Evolutionary conservation across 2,329 filamentous ascomycete species (phyloP).

Genomic region (Balansia obtecta): DNA sequence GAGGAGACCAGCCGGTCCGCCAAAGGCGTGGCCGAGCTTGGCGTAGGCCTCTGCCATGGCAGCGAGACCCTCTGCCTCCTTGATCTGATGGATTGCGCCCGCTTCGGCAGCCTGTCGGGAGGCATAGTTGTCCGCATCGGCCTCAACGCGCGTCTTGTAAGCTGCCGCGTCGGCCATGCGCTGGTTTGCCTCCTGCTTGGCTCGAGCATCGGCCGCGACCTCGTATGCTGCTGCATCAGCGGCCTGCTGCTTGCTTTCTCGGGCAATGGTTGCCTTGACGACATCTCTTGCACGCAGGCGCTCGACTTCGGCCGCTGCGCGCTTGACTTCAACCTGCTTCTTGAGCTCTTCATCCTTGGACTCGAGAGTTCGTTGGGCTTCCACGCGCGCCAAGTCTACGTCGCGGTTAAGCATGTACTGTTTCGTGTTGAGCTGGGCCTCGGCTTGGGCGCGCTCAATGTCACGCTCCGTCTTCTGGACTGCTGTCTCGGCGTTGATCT

Average conservation of each 20-base stretch:
- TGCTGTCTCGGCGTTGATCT: conserved; percentile 76
- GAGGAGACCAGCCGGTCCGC: conserved; percentile 64
- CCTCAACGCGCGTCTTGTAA: conserved; percentile 35
- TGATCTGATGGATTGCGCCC: conserved; percentile 45
- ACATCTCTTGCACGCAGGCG: conserved; percentile 66
- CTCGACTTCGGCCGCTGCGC: conserved; percentile 69
- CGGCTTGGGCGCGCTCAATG: conserved; percentile 66
- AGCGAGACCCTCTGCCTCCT: conserved; percentile 63
- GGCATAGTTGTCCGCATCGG: conserved; percentile 27
- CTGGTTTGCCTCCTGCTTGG: conserved; percentile 40
- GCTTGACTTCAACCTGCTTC: conserved; percentile 63
- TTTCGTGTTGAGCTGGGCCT: conserved; percentile 60
- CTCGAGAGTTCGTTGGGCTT: conserved; percentile 61
- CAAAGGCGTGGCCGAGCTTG: conserved; percentile 58
- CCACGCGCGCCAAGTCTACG: conserved; percentile 63
- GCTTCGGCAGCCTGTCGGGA: conserved; percentile 44
- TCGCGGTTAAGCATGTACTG: conserved; percentile 62
- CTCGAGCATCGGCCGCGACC: conserved; percentile 47
- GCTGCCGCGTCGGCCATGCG: conserved; percentile 39
- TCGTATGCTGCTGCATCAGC: conserved; percentile 56
- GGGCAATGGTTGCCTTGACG: conserved; percentile 59
- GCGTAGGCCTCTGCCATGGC: conserved; percentile 75
- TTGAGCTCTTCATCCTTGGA: conserved; percentile 69
- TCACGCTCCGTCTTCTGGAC: conserved; percentile 77
- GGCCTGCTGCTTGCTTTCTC: conserved; percentile 56